These are phyloP conservation scores for Hypoxylon crocopeplum DNA, from an alignment of 495 filamentous ascomycete species.

Conservation along the genomic window DNA sequence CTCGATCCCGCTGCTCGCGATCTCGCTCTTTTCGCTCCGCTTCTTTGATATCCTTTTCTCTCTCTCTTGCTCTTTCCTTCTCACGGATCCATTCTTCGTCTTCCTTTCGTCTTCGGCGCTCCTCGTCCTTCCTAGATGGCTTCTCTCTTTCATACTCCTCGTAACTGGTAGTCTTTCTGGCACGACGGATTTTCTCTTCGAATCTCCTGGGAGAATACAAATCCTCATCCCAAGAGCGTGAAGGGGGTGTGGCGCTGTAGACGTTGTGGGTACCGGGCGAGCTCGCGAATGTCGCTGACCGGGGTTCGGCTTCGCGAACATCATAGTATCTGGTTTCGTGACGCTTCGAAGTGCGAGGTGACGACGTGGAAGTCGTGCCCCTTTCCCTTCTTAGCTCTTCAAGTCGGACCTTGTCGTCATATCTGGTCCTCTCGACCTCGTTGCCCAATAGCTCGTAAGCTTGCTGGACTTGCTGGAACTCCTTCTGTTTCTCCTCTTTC, in stretches of 20 bases:
- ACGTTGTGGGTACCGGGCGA: slow-evolving; percentile 34
- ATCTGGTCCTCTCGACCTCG: slow-evolving; percentile 69
- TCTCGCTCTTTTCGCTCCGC: slow-evolving; percentile 30
- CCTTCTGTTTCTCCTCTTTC: slow-evolving; percentile 69
- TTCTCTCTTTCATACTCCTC: slow-evolving; percentile 48
- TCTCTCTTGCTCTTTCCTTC: slow-evolving; percentile 33
- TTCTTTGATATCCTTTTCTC: slow-evolving; percentile 27
- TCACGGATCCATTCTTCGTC: slow-evolving; percentile 45
- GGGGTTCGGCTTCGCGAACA: slow-evolving; percentile 37
- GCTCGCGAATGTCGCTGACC: slow-evolving; percentile 32
- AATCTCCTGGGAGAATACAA: slow-evolving; percentile 34
- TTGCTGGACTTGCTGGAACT: slow-evolving; percentile 93
- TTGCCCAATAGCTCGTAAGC: slow-evolving; percentile 93
- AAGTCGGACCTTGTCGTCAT: slow-evolving; percentile 78
- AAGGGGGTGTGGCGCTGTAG: slow-evolving; percentile 43
- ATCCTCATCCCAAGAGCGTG: slow-evolving; percentile 54
- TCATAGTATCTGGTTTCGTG: slow-evolving; percentile 44
- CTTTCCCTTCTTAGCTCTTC: slow-evolving; percentile 54
- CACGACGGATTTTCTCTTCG: slow-evolving; percentile 43
- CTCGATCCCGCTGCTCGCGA: slow-evolving; percentile 44
- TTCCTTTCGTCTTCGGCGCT: slow-evolving; percentile 44
- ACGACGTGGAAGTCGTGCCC: slow-evolving; percentile 45
- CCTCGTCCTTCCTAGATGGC: slow-evolving; percentile 47
- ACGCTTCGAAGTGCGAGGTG: slow-evolving; percentile 42
- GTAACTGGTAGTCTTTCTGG: slow-evolving; percentile 53